Base-by-base conservation (phyloP, 495 filamentous ascomycete genomes). In the Hypoxylon trugodes region DNA sequence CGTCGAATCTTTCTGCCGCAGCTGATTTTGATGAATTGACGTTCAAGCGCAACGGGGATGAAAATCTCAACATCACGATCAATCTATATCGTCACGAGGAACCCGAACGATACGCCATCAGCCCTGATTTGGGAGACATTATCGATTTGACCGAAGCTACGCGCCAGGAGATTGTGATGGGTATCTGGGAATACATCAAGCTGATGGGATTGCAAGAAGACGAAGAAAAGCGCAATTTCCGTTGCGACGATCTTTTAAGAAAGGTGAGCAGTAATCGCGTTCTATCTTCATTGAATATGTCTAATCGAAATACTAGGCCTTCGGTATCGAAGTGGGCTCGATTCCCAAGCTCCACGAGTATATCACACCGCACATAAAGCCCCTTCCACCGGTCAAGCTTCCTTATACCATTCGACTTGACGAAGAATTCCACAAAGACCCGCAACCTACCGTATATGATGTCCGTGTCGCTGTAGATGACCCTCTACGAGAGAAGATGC, bases 381-480 rank as follows among this genome's bases (percentile, higher is more conserved):
- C 91, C 6, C 83, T 96, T 12, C 87, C 93, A 4, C 95, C 95
- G 0, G 84, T 97, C 71, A 87, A 89, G 61, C 86, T 98, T 18
- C 81, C 84, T 24, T 98, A 97, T 79, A 98, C 92, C 32, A 96
- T 98, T 74, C 93, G 96, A 67, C 89, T 96, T 37, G 95, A 98
- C 74, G 86, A 90, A 69, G 85, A 89, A 8, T 95, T 92, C 77
- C 89, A 95, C 79, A 79, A 77, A 54, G 74, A 77, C 51, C 81
- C 79, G 16, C 77, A 74, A 49, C 89, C 88, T 1, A 96, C 91
- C 22, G 81, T 97, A 73, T 96, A 96, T 80, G 94, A 96, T 76
- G 81, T 98, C 61, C 87, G 83, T 61, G 90, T 98, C 61, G 82
- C 87, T 21, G 82, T 96, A n/a, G 89, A 92, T 66, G 90, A 96